Base-by-base conservation (phyloP, 2,329 filamentous ascomycete species). In the Penicillium sp. region DNA sequence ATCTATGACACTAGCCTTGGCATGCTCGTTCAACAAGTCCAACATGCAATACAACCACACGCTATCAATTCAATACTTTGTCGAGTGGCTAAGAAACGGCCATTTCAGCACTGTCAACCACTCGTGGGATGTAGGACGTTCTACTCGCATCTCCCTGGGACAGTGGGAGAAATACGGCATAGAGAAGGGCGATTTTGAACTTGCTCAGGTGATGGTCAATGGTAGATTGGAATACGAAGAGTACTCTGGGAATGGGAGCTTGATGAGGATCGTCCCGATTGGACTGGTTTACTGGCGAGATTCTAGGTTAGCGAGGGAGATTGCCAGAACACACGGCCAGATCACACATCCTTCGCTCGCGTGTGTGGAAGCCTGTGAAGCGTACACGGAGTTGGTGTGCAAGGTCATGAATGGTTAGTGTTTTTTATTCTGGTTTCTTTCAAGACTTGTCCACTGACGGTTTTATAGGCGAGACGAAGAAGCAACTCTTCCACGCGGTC, bases 1-100 rank as follows among this genome's bases (percentile, higher is more conserved):
- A 1, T 66, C 69, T 12, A 71, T 73, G 68, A 69, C 71, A 4
- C 60, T 74, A 10, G 72, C 71, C 42, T 65, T 74, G 5, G 67
- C 69, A 2, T 58, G 67, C 38, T 69, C 70, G 19, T 59, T 74
- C 13, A 64, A 68, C 45, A 62, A 68, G 29, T 59, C 52, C 7
- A 51, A 57, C 1, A 64, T 63, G 24, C 48, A 53, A 8, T 67
- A 68, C 47, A 55, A 63, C 41, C 61, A 67, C 12, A 53, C 56
- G 7, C 49, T 61, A 3, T 61, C 68, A 10, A 63, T 71, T 34
- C 49, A 58, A 24, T 64, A 68, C 43, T 74, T 69, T 47, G 53
- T 71, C 5, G 55, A 60, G 5, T 74, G 71, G 72, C 57, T 60
- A 34, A 44, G 54, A 9, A 24, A 58, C 8, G 71, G 71, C 6